Evolutionary conservation across 2,329 filamentous ascomycete genomes (phyloP).

Genomic region (Penicillium thymicola): DNA sequence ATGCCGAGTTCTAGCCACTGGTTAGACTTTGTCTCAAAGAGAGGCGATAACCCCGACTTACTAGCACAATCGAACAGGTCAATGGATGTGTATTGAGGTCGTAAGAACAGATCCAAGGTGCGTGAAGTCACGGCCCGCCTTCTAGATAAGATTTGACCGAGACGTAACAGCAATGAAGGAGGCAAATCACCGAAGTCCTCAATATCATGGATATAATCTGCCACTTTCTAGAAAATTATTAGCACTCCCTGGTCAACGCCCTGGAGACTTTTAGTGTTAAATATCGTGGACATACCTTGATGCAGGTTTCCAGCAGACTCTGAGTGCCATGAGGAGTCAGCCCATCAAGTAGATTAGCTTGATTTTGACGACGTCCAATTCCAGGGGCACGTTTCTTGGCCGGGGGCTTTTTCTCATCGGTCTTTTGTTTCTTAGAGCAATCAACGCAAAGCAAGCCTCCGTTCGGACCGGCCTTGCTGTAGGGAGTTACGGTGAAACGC

Average conservation of each 20-base stretch:
- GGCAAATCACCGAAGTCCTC: conserved; percentile 65
- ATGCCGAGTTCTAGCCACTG: conserved; percentile 60
- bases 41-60: conserved; percentile 31
- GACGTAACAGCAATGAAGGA: conserved; percentile 52
- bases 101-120: conserved; percentile 47
- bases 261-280: background rate
- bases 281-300: conserved; percentile 43
- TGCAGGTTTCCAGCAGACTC: conserved; percentile 54
- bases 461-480: conserved; percentile 76
- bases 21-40: conserved; percentile 5
- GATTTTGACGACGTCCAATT: conserved; percentile 67
- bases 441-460: conserved; percentile 81
- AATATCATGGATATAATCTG: conserved; percentile 60
- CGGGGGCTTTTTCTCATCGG: conserved; percentile 58
- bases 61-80: conserved; percentile 60
- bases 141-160: conserved; percentile 64
- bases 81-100: conserved; percentile 54
- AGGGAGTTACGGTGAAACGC: conserved; percentile 88
- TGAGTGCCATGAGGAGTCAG: conserved; percentile 44
- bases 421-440: conserved; percentile 72
- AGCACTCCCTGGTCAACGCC: conserved; percentile 6
- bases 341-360: conserved; percentile 83
- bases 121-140: conserved; percentile 54
- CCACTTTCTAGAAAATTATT: conserved; percentile 50
- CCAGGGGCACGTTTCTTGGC: conserved; percentile 55